phyloP scores from a whole-genome alignment of 1,284 basidiomycete species.

The Cystobasidiaceae sp. region DNA sequence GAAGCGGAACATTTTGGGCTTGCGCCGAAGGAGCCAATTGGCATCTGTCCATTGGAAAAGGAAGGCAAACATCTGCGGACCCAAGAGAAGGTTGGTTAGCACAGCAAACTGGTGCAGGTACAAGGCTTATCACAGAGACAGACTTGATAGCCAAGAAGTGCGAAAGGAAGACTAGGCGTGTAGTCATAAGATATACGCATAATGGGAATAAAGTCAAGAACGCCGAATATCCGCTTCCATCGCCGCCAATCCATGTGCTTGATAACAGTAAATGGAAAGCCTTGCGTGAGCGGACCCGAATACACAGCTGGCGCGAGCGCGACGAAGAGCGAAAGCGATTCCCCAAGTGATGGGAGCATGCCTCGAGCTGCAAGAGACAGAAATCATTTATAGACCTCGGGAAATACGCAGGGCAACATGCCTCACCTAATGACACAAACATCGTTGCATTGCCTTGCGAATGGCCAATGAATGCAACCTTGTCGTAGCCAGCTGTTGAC shows the following conservation, averaged over 20 bases:
- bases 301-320: slow-evolving; percentile 60
- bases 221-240: slow-evolving; percentile 57
- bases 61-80: slow-evolving; percentile 57
- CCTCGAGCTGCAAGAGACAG: slow-evolving; percentile 50
- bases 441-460: slow-evolving; percentile 57
- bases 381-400: slow-evolving; percentile 49
- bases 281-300: slow-evolving; percentile 56
- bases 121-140: background rate
- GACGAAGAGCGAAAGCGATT: slow-evolving; percentile 56
- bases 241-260: slow-evolving; percentile 54
- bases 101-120: slow-evolving; percentile 34
- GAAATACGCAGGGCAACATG: background rate
- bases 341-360: slow-evolving; percentile 56
- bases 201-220: slow-evolving; percentile 58
- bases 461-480: slow-evolving; percentile 59
- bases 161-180: slow-evolving; percentile 51
- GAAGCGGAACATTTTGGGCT: slow-evolving; percentile 62
- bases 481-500: slow-evolving; percentile 35
- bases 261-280: slow-evolving; percentile 56
- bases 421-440: slow-evolving; percentile 48
- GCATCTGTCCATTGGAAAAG: slow-evolving; percentile 60
- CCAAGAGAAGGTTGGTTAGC: background rate
- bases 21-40: slow-evolving; percentile 56
- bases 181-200: slow-evolving; percentile 58
- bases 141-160: slow-evolving; percentile 48